These are phyloP conservation scores for Penicillium digitatum DNA, from an alignment of 2,329 filamentous ascomycete species.

Conservation along the genomic window DNA sequence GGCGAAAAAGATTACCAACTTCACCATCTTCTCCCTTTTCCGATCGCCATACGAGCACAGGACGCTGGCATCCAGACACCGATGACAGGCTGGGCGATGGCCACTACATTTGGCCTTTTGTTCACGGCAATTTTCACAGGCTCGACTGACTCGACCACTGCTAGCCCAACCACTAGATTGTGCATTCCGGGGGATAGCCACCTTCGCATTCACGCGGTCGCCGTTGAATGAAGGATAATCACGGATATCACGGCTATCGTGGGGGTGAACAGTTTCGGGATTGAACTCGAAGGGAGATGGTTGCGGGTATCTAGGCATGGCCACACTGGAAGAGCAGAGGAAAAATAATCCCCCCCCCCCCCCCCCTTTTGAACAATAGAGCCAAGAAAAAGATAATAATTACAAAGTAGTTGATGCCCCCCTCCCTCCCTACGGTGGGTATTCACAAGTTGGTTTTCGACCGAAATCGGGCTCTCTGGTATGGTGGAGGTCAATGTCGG, in stretches of 20 bases:
- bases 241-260: slow-evolving; percentile 10
- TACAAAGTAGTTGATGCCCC: neutral
- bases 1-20: slow-evolving; percentile 29
- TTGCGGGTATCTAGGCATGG: slow-evolving; percentile 17
- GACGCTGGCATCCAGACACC: slow-evolving; percentile 42
- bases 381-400: no score
- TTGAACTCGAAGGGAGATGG: slow-evolving; percentile 12
- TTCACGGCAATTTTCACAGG: slow-evolving; percentile 46
- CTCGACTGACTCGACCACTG: slow-evolving; percentile 35
- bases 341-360: neutral
- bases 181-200: slow-evolving; percentile 30
- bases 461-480: slow-evolving; percentile 16
- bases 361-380: no score
- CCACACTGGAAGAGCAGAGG: neutral
- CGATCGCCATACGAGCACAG: slow-evolving; percentile 44
- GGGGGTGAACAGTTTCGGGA: slow-evolving; percentile 12
- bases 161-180: slow-evolving; percentile 22
- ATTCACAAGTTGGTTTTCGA: slow-evolving; percentile 5
- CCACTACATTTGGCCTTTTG: slow-evolving; percentile 48
- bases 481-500: slow-evolving; percentile 22
- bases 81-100: slow-evolving; percentile 41
- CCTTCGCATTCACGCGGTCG: slow-evolving; percentile 26
- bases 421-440: neutral
- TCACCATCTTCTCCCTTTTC: slow-evolving; percentile 43
- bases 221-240: slow-evolving; percentile 8